These are phyloP conservation scores for Aegilops umbellulata DNA, from an alignment of 176 grass and related monocot genomes.

Conservation along the genomic window DNA sequence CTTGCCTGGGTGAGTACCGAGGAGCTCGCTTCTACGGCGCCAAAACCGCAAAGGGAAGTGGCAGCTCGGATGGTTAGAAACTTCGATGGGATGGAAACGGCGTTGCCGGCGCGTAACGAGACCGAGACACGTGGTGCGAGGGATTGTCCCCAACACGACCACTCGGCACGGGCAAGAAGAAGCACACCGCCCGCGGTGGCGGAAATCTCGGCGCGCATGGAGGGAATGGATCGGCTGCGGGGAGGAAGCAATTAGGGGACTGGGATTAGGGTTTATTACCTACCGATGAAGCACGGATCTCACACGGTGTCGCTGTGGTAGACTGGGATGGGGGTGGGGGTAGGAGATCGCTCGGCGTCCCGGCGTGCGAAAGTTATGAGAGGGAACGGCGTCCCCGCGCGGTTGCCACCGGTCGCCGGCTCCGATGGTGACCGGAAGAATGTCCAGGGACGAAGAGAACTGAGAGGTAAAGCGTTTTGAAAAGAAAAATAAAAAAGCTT, in stretches of 20 bases:
- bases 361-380: neutral
- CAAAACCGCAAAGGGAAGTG: neutral
- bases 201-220: neutral
- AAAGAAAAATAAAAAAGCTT: no score
- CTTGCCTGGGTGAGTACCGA: neutral
- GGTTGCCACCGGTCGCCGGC: neutral
- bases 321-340: neutral
- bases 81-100: neutral
- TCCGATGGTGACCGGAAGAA: neutral
- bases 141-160: neutral
- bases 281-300: constrained; percentile 1
- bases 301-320: neutral
- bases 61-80: neutral
- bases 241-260: neutral
- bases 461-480: no score
- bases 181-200: neutral
- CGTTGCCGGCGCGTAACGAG: neutral
- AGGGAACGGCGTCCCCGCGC: neutral
- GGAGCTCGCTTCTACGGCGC: neutral
- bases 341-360: neutral
- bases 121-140: neutral
- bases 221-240: constrained; percentile 21
- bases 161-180: neutral
- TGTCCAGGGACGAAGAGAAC: neutral
- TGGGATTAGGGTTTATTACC: constrained; percentile 34